These are phyloP conservation scores for Claviceps sp. DNA, from an alignment of 2,329 filamentous ascomycete species.

Conservation along the genomic window DNA sequence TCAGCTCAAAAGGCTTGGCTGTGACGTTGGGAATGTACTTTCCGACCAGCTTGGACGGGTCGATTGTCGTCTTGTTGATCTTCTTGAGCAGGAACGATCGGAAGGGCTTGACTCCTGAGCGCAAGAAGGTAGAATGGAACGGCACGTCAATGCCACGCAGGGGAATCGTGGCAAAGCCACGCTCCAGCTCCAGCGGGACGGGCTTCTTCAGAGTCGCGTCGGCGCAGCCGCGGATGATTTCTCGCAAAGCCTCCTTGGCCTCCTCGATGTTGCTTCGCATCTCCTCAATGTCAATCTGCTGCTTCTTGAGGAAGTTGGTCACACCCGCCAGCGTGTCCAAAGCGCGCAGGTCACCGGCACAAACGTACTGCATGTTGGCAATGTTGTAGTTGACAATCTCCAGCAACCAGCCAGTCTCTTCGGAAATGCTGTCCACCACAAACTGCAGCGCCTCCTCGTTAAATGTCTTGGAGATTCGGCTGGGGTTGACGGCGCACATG, in stretches of 20 bases:
- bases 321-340: slow-evolving; percentile 66
- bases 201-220: slow-evolving; percentile 83
- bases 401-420: slow-evolving; percentile 86
- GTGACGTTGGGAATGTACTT: slow-evolving; percentile 99
- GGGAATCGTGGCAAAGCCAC: slow-evolving; percentile 93
- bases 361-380: slow-evolving; percentile 64
- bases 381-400: slow-evolving; percentile 98
- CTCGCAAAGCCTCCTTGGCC: slow-evolving; percentile 75
- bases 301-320: slow-evolving; percentile 88
- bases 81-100: slow-evolving; percentile 97
- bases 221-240: slow-evolving; percentile 83
- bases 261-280: slow-evolving; percentile 84
- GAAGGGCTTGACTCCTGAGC: slow-evolving; percentile 98
- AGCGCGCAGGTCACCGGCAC: slow-evolving; percentile 55
- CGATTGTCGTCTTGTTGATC: slow-evolving; percentile 98
- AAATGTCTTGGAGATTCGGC: slow-evolving; percentile 96
- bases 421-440: slow-evolving; percentile 87
- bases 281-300: slow-evolving; percentile 94
- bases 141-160: slow-evolving; percentile 96
- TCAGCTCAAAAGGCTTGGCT: slow-evolving; percentile 85
- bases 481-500: slow-evolving; percentile 98
- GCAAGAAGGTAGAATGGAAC: slow-evolving; percentile 97
- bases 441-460: slow-evolving; percentile 96
- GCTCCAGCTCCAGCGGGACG: slow-evolving; percentile 74
- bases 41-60: slow-evolving; percentile 88